These are phyloP conservation scores for Terfezia claveryi DNA, from an alignment of 495 filamentous ascomycete genomes.

Conservation along the genomic window DNA sequence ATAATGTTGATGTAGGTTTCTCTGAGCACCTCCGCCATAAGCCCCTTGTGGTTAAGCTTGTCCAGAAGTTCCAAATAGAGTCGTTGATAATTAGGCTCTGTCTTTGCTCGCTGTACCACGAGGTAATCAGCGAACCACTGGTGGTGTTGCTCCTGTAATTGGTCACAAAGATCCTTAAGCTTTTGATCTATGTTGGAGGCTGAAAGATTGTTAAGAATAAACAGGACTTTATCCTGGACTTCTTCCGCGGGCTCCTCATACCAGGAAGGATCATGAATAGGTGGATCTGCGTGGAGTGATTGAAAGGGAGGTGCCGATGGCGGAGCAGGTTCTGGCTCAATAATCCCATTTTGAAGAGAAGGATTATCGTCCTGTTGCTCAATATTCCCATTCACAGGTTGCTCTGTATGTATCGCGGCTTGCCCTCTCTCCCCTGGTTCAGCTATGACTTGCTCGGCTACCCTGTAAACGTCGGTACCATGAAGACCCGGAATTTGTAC, in stretches of 20 bases:
- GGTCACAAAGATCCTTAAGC: conserved; percentile 52
- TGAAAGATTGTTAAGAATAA: conserved; percentile 90
- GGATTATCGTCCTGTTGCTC: background rate
- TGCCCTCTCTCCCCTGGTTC: conserved; percentile 28
- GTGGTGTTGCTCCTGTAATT: conserved; percentile 55
- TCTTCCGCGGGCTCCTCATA: conserved; percentile 70
- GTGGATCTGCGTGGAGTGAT: conserved; percentile 52
- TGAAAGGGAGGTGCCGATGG: conserved; percentile 35
- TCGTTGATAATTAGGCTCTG: conserved; percentile 85
- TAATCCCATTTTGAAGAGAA: conserved; percentile 8
- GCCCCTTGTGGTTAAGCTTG: conserved; percentile 48
- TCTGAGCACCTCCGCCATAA: conserved; percentile 77
- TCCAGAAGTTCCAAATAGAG: conserved; percentile 79
- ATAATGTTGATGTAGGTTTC: conserved; percentile 77
- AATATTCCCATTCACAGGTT: conserved; percentile 25
- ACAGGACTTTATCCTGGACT: conserved; percentile 77
- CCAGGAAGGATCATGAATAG: conserved; percentile 28
- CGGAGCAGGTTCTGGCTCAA: background rate
- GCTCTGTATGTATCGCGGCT: conserved; percentile 22
- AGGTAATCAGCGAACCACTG: conserved; percentile 93
- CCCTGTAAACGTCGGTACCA: conserved; percentile 61
- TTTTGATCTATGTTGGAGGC: conserved; percentile 67
- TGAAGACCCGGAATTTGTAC: conserved; percentile 59
- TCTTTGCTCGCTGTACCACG: conserved; percentile 89
- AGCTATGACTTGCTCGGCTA: conserved; percentile 57